phyloP scores from a whole-genome alignment of 164 flowering plant species.

The Chimonanthus salicifolius region DNA sequence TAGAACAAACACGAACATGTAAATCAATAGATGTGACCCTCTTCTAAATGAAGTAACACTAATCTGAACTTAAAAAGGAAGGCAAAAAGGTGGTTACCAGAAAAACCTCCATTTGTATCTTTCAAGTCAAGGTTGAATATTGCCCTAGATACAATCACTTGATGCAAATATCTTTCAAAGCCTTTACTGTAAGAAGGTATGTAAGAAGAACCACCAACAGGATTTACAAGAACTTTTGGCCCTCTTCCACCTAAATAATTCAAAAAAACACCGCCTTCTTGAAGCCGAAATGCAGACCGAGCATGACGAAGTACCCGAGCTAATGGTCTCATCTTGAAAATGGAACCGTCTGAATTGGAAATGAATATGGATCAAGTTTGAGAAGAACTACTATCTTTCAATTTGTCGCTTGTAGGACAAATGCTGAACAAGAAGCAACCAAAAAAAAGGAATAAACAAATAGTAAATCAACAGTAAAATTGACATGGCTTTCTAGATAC shows the following conservation, averaged over 20 bases:
- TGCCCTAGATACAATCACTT: constrained; percentile 37
- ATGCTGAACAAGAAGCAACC: not conserved
- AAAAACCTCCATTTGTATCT: constrained; percentile 38
- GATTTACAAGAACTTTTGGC: constrained; percentile 3
- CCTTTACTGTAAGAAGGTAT: constrained; percentile 13
- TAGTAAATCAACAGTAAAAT: no score
- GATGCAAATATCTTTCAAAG: constrained; percentile 16
- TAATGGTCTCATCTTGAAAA: constrained; percentile 38
- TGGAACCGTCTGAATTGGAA: not conserved
- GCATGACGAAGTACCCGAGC: constrained; percentile 25
- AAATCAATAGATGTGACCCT: not conserved
- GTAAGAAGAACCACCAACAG: constrained; percentile 9
- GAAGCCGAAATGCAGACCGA: constrained; percentile 25
- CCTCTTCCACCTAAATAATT: constrained; percentile 11
- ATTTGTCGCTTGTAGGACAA: not conserved
- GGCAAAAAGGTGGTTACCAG: not conserved
- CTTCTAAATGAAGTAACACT: not conserved
- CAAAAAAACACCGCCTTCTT: constrained; percentile 9
- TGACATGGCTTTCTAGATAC: no score
- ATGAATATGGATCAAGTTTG: not conserved
- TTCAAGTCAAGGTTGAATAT: constrained; percentile 39
- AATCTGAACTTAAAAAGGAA: not conserved
- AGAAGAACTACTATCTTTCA: not conserved
- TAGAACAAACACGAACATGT: not conserved
- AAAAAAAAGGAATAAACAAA: no score